Base-by-base conservation (phyloP, 306 rosid genomes). In the Fagus sylvatica region DNA sequence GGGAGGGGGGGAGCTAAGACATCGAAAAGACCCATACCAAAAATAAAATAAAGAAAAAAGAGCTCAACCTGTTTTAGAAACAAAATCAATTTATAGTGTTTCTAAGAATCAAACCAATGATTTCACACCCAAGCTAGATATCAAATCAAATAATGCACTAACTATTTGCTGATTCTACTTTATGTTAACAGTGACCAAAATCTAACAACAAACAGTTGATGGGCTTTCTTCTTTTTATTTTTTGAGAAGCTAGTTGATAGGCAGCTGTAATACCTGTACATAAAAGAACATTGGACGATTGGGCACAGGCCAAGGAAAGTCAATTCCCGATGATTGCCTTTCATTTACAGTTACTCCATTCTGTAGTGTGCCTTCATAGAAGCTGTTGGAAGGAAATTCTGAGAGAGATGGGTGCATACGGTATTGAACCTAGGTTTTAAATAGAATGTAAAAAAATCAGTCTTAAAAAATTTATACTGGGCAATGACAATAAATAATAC, bases 301-400 rank as follows among this genome's bases (percentile, higher is more conserved):
- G 49, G 99, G 98, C 60, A 96, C 98, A 57, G 99, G 99, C 99
- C 99, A 96, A 40, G 99, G 99, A 81, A 96, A 96, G 85, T 96
- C 99, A 49, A 96, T 93, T 88, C 99, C 98, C 3, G 98, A 55
- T 43, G 91, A 92, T 70, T 93, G 97, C 90, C 99, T 90, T 76
- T 96, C 99, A 68, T 93, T 96, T 74, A 96, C 90, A 78, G 97
- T 96, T 33, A 96, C 99, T 69, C 98, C 99, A 85, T 96, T 96
- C 89, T 96, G 98, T 39, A 96, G 86, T 15, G 99, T 96, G 71
- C 99, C 99, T 89, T 96, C 99, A 55, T 96, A 96, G 76, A 96
- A 96, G 90, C 97, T 96, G 81, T 96, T 96, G 1, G 99, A 96
- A 75, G 99, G 99, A 84, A 96, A 96, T 69, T 96, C 99, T 28